Evolutionary conservation across 495 filamentous ascomycete species (phyloP).

Genomic region (Xylaria sp.): DNA sequence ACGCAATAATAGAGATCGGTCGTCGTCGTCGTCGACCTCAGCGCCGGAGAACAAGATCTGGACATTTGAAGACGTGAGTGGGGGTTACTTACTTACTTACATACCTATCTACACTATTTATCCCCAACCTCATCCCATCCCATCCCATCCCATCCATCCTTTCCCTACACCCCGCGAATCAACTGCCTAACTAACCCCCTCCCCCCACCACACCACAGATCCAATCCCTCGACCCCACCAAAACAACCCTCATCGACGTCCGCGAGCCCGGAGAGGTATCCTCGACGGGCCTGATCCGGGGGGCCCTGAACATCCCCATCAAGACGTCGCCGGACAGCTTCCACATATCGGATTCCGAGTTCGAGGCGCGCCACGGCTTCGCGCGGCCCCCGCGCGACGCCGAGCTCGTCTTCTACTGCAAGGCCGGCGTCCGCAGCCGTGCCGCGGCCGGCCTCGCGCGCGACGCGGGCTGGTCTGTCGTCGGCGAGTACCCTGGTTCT

Average conservation of each 20-base stretch:
- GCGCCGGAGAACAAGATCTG: constrained; percentile 50
- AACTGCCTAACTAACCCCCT: constrained; percentile 11
- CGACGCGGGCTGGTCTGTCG: constrained; percentile 73
- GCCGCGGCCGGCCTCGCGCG: constrained; percentile 82
- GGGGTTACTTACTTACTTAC: no score
- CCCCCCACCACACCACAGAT: constrained; percentile 39
- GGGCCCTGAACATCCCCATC: constrained; percentile 80
- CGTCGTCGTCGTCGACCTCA: constrained; percentile 36
- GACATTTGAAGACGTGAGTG: constrained; percentile 53
- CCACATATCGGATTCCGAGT: constrained; percentile 75
- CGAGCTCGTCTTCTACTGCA: constrained; percentile 90
- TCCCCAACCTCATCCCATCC: neutral
- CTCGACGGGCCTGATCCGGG: constrained; percentile 76
- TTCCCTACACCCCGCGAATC: constrained; percentile 16
- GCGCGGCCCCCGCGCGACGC: constrained; percentile 60
- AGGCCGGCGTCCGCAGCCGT: constrained; percentile 80
- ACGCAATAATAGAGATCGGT: neutral
- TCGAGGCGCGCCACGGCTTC: constrained; percentile 75
- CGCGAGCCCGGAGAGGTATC: constrained; percentile 83
- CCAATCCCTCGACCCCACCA: constrained; percentile 36
- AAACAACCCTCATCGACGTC: constrained; percentile 62
- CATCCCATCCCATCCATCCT: neutral
- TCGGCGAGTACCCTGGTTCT: constrained; percentile 86
- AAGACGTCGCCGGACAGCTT: constrained; percentile 77
- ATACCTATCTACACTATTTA: no score